phyloP scores from a whole-genome alignment of 495 filamentous ascomycete species.

The Massariosphaeria phaeospora region DNA sequence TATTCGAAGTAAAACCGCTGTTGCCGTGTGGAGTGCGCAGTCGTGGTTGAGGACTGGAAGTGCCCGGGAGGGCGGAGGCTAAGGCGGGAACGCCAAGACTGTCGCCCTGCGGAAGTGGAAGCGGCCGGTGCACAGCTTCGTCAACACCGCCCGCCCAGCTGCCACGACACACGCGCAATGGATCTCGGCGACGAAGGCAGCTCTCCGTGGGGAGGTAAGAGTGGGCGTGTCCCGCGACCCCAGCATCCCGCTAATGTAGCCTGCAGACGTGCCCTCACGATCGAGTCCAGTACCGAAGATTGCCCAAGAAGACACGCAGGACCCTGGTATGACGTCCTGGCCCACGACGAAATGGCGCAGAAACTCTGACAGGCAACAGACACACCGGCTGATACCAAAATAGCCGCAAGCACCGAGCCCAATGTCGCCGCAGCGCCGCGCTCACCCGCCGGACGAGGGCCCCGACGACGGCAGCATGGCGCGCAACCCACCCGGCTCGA shows the following conservation, averaged over 20 bases:
- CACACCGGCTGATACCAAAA: constrained; percentile 17
- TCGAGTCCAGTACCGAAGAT: constrained; percentile 34
- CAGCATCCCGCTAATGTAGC: background rate
- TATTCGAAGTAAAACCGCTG: no score
- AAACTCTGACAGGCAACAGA: constrained; percentile 11
- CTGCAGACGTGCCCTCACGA: constrained; percentile 39
- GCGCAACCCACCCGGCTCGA: constrained; percentile 79
- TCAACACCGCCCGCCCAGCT: background rate
- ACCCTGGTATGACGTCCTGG: constrained; percentile 13
- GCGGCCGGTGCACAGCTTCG: background rate
- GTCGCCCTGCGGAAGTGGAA: background rate
- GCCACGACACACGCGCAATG: constrained; percentile 25
- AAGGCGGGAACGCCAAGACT: constrained; percentile 1
- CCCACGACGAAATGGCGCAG: background rate
- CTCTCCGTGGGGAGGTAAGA: constrained; percentile 42
- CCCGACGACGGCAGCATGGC: constrained; percentile 63
- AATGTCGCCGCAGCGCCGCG: constrained; percentile 26
- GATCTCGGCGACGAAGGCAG: constrained; percentile 40
- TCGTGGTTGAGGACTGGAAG: no score
- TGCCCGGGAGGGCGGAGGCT: background rate
- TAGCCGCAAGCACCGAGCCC: constrained; percentile 22
- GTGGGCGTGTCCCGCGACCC: background rate
- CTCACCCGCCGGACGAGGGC: constrained; percentile 45
- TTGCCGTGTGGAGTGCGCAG: no score
- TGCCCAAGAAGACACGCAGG: constrained; percentile 24